A percentile compares a stretch with the other conserved stretches of the same genome.
Conservation (phyloP, 495 filamentous ascomycete species). For the Cairneyella variabilis region DNA sequence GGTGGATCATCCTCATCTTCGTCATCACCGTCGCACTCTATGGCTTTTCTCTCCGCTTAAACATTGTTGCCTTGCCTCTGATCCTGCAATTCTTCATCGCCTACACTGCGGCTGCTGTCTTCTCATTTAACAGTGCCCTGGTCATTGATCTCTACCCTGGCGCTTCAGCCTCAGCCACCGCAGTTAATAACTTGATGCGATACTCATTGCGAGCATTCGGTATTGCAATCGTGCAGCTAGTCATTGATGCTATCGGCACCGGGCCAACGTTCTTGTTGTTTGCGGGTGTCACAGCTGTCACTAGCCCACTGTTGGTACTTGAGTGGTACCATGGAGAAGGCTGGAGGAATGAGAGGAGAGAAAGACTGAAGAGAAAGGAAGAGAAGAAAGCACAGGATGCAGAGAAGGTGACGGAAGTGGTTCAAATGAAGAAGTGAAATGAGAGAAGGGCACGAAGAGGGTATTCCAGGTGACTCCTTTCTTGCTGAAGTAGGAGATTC, state of each 20-base stretch:
- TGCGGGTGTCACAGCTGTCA: slow-evolving; percentile 23
- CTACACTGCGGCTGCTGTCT: slow-evolving; percentile 31
- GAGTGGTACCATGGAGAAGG: slow-evolving; percentile 17
- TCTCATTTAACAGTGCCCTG: slow-evolving; percentile 27
- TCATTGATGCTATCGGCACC: slow-evolving; percentile 53
- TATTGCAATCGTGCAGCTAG: slow-evolving; percentile 53
- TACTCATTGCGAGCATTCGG: slow-evolving; percentile 60
- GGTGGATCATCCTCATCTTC: slow-evolving; percentile 31
- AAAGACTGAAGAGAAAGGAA: slow-evolving; percentile 4
- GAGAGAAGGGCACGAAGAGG: too few relatives aligned
- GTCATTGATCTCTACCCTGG: slow-evolving; percentile 28
- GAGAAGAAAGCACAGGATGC: neutral
- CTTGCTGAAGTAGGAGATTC: too few relatives aligned
- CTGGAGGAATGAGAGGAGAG: slow-evolving; percentile 13
- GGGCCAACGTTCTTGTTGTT: slow-evolving; percentile 64
- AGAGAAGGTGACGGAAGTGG: neutral
- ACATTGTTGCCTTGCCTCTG: slow-evolving; percentile 13
- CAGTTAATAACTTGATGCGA: slow-evolving; percentile 60
- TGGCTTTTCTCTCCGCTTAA: slow-evolving; percentile 11
- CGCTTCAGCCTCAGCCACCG: slow-evolving; percentile 55
- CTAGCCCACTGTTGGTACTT: slow-evolving; percentile 5
- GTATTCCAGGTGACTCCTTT: too few relatives aligned
- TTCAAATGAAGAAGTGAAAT: neutral
- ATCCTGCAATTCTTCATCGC: slow-evolving; percentile 28
- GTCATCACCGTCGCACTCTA: slow-evolving; percentile 26